Base-by-base conservation (phyloP, 352 stramenopile species). In the Phytophthora palmivora region DNA sequence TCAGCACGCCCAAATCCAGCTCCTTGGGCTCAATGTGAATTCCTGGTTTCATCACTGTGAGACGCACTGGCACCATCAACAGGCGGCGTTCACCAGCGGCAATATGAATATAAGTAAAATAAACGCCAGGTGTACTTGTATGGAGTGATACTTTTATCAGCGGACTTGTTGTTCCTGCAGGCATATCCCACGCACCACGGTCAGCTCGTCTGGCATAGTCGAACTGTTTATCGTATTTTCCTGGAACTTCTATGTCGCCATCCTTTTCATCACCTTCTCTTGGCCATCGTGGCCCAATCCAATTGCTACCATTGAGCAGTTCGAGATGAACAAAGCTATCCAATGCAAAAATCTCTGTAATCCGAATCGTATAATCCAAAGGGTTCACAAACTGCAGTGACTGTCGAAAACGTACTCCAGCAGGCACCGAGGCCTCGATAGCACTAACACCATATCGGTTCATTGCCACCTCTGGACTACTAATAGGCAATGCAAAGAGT, bases 361-460 rank as follows among this genome's bases (percentile, higher is more conserved):
- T 62, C 26, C 71, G 76, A 41, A 91, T 51, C 6, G 64, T 53
- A 14, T 69, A 18, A 16, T 80, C 22, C n/a, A 48, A 60, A 15
- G 82, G 70, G 51, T 91, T 91, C 14, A 52, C 38, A 55, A 91
- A 58, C 8, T 54, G 19, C 37, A 91, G 47, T n/a, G 60, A 58
- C 21, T 78, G 45, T 21, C 69, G 59, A 30, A 78, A 78, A 18
- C 47, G 53, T 0, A 60, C 57, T n/a, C 68, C 77, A 16, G 58
- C 18, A 8, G 79, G 75, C n/a, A 87, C 28, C 3, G 76, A 73
- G 1, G 67, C 49, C 14, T 51, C 54, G 30, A 86, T 51, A 0
- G 58, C 58, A 2, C 22, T 37, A 7, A 84, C 45, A 8, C 67
- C 72, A 49, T 76, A 71, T 5, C 51, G 34, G 59, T 82, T 84